Conservation (phyloP, 2,329 filamentous ascomycete genomes). For the Hysterium pulicare region DNA sequence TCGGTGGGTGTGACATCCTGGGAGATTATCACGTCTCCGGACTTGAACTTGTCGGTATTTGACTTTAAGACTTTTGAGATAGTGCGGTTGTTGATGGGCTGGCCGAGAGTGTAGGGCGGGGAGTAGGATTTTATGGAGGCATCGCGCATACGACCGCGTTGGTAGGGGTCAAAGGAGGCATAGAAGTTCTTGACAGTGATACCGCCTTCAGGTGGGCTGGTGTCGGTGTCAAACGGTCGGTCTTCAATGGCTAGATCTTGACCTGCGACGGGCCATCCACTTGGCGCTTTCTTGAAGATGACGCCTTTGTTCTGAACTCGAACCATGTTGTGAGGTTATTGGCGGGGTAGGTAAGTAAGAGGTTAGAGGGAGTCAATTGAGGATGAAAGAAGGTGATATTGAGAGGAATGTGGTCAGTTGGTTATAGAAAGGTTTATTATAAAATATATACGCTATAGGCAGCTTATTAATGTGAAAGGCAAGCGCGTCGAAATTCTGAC, state of each 20-base stretch:
- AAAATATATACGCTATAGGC: no score
- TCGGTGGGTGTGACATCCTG: slow-evolving; percentile 53
- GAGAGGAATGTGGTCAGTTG: no score
- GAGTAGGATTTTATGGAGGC: slow-evolving; percentile 64
- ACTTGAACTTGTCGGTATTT: slow-evolving; percentile 58
- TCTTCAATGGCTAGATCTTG: slow-evolving; percentile 67
- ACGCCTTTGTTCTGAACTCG: slow-evolving; percentile 73
- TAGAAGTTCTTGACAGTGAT: slow-evolving; percentile 68
- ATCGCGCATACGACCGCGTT: slow-evolving; percentile 73
- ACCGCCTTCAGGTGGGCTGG: slow-evolving; percentile 59
- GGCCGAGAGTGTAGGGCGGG: slow-evolving; percentile 58
- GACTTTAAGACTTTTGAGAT: slow-evolving; percentile 71
- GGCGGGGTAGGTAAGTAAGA: no score
- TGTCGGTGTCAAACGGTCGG: slow-evolving; percentile 64
- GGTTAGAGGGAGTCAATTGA: no score
- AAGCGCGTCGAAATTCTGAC: background rate
- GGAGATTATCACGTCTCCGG: slow-evolving; percentile 64
- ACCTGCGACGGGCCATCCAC: slow-evolving; percentile 64
- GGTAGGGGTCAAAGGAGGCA: slow-evolving; percentile 79
- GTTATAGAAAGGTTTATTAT: no score
- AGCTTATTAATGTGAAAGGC: no score
- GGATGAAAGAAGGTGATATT: no score
- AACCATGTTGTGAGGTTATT: slow-evolving; percentile 42
- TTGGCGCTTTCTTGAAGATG: slow-evolving; percentile 68
- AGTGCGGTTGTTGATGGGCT: slow-evolving; percentile 62